Base-by-base conservation (phyloP, 169 alveolate genomes). In the Toxoplasma gondii region DNA sequence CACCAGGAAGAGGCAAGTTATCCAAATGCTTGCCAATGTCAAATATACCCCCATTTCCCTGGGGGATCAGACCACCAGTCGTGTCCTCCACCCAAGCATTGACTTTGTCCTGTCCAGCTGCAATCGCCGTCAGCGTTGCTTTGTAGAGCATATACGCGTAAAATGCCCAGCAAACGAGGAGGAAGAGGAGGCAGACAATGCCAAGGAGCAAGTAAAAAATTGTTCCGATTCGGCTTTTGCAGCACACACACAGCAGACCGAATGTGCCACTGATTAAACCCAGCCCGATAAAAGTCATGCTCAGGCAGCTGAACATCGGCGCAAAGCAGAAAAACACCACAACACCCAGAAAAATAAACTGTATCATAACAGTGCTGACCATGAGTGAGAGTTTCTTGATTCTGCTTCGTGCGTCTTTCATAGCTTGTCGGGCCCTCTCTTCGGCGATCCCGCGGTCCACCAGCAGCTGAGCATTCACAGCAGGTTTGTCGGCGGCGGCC, bases 11-110 rank as follows among this genome's bases (percentile, higher is more conserved):
- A 49, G 58, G 58, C 12, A 49, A 17, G 16, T 49, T 49, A 49
- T 49, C 22, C 22, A 49, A 0, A 36, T 70, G 43, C 0, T 27
- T 78, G 41, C 87, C 87, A 22, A 78, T 22, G 29, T 78, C 44
- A 24, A 34, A 34, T 19, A 27, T 34, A 9, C 87, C 87, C 29
- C 87, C 87, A 19, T 5, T 17, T 34, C 41, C 53, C 87, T 78
- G 45, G 5, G 87, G 87, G 27, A 78, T 78, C 53, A 78, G 45
- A 39, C 45, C 31, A 34, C 34, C 44, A 16, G 43, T 78, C 44
- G 27, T 22, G 87, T 78, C 87, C 45, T 78, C 87, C 87, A 78
- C 87, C 87, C 87, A 78, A 34, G 53, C 9, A 34, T 78, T 78
- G 34, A 78, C 53, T 78, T 78, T 34, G 34, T 78, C 45, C 16